Conservation (phyloP, 768 basidiomycete genomes). For the Phaffia tasmanica region DNA sequence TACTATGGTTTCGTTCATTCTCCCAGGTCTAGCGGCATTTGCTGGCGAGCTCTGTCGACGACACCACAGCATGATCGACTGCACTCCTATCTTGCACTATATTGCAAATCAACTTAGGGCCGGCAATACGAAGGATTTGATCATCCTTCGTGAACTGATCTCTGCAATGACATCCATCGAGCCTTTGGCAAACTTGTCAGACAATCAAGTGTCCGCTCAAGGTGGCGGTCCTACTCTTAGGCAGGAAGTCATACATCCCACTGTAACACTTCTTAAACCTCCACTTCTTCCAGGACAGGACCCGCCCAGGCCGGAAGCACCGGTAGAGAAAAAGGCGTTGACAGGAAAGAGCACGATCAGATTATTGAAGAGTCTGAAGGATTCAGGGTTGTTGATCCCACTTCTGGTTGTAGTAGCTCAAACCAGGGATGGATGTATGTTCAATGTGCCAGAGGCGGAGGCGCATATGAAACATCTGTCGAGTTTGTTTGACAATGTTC, state of each 20-base stretch:
- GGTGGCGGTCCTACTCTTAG: constrained; percentile 78
- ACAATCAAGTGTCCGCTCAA: constrained; percentile 78
- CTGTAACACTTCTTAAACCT: constrained; percentile 29
- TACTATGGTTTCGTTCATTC: background rate
- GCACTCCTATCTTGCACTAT: constrained; percentile 74
- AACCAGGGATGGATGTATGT: constrained; percentile 75
- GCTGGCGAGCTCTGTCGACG: constrained; percentile 81
- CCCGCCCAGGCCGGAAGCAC: constrained; percentile 24
- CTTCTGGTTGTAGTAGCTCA: constrained; percentile 85
- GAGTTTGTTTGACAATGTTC: constrained; percentile 75
- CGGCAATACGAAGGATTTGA: constrained; percentile 72
- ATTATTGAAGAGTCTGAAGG: constrained; percentile 35
- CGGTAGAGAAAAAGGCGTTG: constrained; percentile 34
- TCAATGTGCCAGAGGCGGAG: constrained; percentile 47
- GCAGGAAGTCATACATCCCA: constrained; percentile 54
- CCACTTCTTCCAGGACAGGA: constrained; percentile 27
- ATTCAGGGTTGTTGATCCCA: constrained; percentile 61
- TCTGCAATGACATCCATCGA: constrained; percentile 93
- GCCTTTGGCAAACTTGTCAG: constrained; percentile 75
- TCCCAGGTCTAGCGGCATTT: constrained; percentile 78
- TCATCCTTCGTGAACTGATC: constrained; percentile 83
- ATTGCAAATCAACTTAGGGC: constrained; percentile 80
- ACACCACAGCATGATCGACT: constrained; percentile 56
- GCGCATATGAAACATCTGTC: constrained; percentile 76
- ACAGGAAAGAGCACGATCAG: constrained; percentile 33